Base-by-base conservation (phyloP, 2,329 filamentous ascomycete species). In the Epichloe gansuensis region DNA sequence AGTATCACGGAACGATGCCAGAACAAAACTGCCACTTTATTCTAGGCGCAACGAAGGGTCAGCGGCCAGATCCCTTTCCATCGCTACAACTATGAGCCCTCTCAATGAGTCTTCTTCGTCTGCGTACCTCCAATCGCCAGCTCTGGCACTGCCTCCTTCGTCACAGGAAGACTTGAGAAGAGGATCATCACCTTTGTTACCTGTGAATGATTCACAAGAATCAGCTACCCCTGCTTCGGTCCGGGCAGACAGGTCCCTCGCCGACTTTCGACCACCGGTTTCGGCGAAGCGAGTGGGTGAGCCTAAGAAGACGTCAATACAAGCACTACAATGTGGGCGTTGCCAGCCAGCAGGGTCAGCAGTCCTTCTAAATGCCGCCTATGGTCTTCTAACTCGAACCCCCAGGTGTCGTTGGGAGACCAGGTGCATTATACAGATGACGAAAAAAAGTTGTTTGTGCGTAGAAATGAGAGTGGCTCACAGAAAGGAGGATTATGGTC, bases 151-250 rank as follows among this genome's bases (percentile, higher is more conserved):
- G 43, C 42, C 46, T 36, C 52, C 50, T 17, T 48, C 48, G 45
- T 52, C 61, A 34, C 49, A 59, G 50, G 61, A 64, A 13, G 66
- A 61, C 45, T 59, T 59, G 17, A 71, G 72, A 57, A 71, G 74
- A 17, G 70, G 68, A 48, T 78, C 75, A 3, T 79, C 76, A 15
- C 74, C 74, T 2, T 66, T 78, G 2, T 64, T 79, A 43, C 74
- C 75, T 7, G 53, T 62, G 13, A 34, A 47, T 23, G 46, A 48
- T 5, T 11, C 13, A n/a, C 38, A 47, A 13, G 50, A 49, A 39
- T 50, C 47, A 35, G 35, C 44, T 7, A 27, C 50, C 31, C 40
- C 51, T 23, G 46, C 39, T 43, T 47, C 42, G 21, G 48, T 38
- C 35, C 34, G 23, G 12, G n/a, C 21, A 5, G 31, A 13, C 15